phyloP scores from a whole-genome alignment of 2,329 filamentous ascomycete species.

The Didymella pomorum region DNA sequence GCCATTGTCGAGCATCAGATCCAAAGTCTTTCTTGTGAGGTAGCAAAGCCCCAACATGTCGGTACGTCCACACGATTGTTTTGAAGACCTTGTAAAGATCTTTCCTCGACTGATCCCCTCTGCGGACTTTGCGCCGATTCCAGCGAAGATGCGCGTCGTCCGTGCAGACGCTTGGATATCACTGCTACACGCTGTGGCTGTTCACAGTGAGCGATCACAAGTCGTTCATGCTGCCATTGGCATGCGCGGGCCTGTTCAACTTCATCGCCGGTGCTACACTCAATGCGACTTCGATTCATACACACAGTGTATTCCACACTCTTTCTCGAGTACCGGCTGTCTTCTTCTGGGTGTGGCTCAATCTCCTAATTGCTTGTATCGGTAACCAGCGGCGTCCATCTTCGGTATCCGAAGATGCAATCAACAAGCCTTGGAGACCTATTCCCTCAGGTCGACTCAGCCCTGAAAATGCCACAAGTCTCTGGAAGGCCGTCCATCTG shows the following conservation, averaged over 20 bases:
- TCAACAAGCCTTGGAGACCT: neutral
- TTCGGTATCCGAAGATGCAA: neutral
- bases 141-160: neutral
- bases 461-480: neutral
- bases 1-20: neutral
- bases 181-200: neutral
- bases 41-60: neutral
- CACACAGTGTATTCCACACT: neutral
- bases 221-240: neutral
- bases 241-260: neutral
- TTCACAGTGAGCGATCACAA: neutral
- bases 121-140: neutral
- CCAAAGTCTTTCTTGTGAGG: neutral
- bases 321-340: neutral
- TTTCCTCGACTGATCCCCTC: no score
- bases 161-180: neutral
- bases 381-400: neutral
- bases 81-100: no score
- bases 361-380: neutral
- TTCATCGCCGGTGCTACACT: neutral
- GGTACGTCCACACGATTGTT: neutral
- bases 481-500: neutral
- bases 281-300: neutral
- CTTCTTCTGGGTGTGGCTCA: neutral
- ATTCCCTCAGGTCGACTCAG: neutral